Conservation (phyloP, 2,329 filamentous ascomycete species). For the Hypoxylon sp. region DNA sequence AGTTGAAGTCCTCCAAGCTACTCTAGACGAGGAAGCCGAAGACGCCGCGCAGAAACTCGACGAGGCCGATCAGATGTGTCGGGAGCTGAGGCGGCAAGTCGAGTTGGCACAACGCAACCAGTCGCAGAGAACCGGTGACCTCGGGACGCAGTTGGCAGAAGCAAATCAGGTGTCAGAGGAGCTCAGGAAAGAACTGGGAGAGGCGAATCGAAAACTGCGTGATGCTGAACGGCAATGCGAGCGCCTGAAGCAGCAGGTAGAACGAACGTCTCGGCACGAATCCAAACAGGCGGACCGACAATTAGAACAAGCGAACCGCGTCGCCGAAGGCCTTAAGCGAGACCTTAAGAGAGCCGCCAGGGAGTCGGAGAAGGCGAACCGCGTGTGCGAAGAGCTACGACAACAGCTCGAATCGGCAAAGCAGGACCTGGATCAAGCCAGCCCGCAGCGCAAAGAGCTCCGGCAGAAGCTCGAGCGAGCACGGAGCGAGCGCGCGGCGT, state of each 20-base stretch:
- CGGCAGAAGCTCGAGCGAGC: conserved; percentile 73
- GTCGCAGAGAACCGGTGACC: conserved; percentile 29
- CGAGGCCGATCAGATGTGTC: conserved; percentile 55
- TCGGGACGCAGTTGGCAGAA: conserved; percentile 35
- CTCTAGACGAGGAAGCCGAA: conserved; percentile 70
- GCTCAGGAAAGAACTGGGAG: conserved; percentile 53
- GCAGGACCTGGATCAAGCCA: conserved; percentile 36
- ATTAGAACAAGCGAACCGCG: conserved; percentile 44
- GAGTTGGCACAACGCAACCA: conserved; percentile 39
- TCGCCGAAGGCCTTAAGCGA: conserved; percentile 35
- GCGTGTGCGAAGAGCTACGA: conserved; percentile 54
- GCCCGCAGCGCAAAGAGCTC: conserved; percentile 54
- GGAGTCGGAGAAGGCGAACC: conserved; percentile 60
- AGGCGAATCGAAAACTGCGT: conserved; percentile 73
- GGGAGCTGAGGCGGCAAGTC: conserved; percentile 55
- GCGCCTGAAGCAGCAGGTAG: conserved; percentile 38
- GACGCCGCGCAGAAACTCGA: conserved; percentile 59
- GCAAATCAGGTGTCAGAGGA: conserved; percentile 45
- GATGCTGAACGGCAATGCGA: conserved; percentile 58
- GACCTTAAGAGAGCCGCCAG: conserved; percentile 51
- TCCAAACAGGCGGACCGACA: conserved; percentile 57
- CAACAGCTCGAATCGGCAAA: conserved; percentile 38
- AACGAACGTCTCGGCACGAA: conserved; percentile 48
- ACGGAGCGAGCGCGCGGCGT: conserved; percentile 69
- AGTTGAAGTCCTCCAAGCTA: conserved; percentile 74